Base-by-base conservation (phyloP, 441 rosid species). In the Pelargonium myrrhifolium region DNA sequence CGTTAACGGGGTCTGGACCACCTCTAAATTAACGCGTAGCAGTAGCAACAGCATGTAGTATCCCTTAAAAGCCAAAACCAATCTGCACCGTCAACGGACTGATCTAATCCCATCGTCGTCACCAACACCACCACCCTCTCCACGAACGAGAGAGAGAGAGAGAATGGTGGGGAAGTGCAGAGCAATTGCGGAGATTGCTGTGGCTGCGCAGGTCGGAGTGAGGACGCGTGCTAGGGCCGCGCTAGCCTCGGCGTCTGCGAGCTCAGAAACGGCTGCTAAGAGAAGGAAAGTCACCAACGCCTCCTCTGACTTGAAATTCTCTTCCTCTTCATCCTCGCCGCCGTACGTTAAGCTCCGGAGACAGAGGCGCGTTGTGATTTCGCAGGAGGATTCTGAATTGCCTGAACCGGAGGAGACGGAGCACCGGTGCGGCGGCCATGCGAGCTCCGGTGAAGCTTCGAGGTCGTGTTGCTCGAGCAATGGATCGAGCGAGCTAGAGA, bases 381-480 rank as follows among this genome's bases (percentile, higher is more conserved):
- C 69, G 14, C 51, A 76, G 35, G 12, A 9, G 64, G 39, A 22
- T 64, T 66, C 74, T 3, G 73, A 58, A 11, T 64, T 74, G 9
- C 68, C 74, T 17, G 51, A 56, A 15, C 66, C 45, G 45, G 12
- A 9, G 68, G 74, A 42, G 56, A 1, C 26, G 18, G 77, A 66
- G 37, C 75, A 79, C 59, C 78, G 72, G 61, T 72, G 75, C 40
- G 6, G 65, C 18, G 81, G 79, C 76, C 71, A 14, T 47, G 17
- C 77, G 55, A 69, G 69, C 64, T 68, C 72, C 10, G 81, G 68
- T 53, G 72, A 66, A 14, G 78, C 66, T 66, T 79, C 82, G 12
- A 81, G 75, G 68, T 87, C 90, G 62, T 86, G 92, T 75, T 83
- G 86, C 55, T 88, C 78, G 4, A 85, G 89, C 72, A 81, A 84